A percentile compares a stretch with the other conserved stretches of the same genome.
phyloP scores from a whole-genome alignment of 1,284 basidiomycete genomes.

The Lignosus rhinocerotis region DNA sequence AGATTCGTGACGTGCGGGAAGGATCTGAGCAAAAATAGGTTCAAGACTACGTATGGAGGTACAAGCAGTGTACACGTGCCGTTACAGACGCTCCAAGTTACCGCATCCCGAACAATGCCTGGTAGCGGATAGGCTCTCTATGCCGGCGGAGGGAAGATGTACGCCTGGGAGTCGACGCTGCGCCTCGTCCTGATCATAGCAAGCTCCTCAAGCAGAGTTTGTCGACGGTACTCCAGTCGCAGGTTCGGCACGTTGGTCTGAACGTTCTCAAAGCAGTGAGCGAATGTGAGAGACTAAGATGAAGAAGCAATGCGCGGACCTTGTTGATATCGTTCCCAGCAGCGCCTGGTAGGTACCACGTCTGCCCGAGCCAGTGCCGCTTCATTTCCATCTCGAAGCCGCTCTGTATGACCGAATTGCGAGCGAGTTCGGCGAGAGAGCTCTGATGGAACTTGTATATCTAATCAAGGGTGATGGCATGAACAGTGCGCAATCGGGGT shows the following conservation, averaged over 20 bases:
- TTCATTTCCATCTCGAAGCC: conserved; percentile 99
- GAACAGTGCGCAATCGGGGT: not conserved
- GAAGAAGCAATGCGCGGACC: conserved; percentile 41
- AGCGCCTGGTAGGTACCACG: conserved; percentile 89
- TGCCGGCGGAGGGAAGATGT: conserved; percentile 7
- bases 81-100: not conserved
- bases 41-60: not conserved
- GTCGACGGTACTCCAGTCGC: conserved; percentile 85
- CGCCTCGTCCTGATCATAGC: conserved; percentile 51
- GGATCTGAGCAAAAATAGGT: not conserved
- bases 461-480: conserved; percentile 36
- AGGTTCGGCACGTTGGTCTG: conserved; percentile 96
- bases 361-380: conserved; percentile 91
- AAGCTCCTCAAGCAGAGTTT: conserved; percentile 87
- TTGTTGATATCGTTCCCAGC: conserved; percentile 92
- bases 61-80: not conserved
- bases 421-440: conserved; percentile 86
- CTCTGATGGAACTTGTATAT: conserved; percentile 91
- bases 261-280: not conserved
- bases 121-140: not conserved
- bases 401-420: conserved; percentile 95
- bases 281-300: not conserved
- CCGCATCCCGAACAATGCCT: not conserved
- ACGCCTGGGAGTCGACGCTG: conserved; percentile 18
- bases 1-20: not conserved